Conservation (phyloP, 2,329 filamentous ascomycete species). For the Rosellinia necatrix region DNA sequence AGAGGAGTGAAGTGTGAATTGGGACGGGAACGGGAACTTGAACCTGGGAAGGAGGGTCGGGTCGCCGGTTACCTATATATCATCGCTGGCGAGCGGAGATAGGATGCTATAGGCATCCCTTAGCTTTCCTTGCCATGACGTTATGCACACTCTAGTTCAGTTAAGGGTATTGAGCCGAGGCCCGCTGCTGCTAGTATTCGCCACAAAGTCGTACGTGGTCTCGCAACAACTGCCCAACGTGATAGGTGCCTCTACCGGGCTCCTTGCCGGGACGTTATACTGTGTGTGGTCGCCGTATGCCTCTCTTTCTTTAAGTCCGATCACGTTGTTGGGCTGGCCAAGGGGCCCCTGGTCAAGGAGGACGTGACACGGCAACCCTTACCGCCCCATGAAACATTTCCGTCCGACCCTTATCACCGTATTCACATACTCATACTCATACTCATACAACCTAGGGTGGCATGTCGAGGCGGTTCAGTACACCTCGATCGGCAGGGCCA, state of each 20-base stretch:
- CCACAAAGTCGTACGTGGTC: neutral
- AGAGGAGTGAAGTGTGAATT: neutral
- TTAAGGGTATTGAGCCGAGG: neutral
- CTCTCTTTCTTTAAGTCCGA: conserved; percentile 10
- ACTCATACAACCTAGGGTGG: too few species aligned
- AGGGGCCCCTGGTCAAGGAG: too few species aligned
- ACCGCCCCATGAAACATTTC: too few species aligned
- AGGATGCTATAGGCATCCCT: conserved; percentile 1
- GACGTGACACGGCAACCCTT: too few species aligned
- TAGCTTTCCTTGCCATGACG: conserved; percentile 9
- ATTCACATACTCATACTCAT: too few species aligned
- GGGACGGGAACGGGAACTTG: neutral
- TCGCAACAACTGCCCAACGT: too few species aligned
- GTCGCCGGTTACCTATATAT: conserved; percentile 12
- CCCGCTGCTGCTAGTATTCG: conserved; percentile 3
- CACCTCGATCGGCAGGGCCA: too few species aligned
- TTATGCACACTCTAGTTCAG: conserved; percentile 4
- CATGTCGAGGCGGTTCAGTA: too few species aligned
- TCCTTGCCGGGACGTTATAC: too few species aligned
- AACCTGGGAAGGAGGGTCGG: neutral
- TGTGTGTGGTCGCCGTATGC: neutral
- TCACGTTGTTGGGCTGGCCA: too few species aligned
- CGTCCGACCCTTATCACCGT: too few species aligned
- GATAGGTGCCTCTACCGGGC: too few species aligned
- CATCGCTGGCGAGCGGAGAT: neutral